phyloP scores from a whole-genome alignment of 305 asterid species.

The Withania somnifera region DNA sequence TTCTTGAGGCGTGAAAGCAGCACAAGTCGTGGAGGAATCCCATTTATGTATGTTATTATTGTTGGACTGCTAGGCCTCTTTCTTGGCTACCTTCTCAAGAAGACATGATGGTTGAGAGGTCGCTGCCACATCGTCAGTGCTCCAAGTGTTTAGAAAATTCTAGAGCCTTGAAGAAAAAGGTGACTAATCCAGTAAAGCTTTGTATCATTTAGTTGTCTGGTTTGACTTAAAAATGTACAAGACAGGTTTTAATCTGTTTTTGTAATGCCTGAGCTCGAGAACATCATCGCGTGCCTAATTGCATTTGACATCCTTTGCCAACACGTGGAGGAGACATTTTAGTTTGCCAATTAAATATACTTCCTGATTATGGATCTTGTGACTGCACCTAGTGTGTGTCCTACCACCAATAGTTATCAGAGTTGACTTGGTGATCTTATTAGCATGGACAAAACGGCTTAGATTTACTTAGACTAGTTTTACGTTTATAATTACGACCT shows the following conservation, averaged over 20 bases:
- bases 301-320: constrained; percentile 12
- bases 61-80: constrained; percentile 68
- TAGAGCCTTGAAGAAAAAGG: constrained; percentile 34
- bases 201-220: constrained; percentile 38
- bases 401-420: background rate
- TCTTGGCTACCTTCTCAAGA: constrained; percentile 79
- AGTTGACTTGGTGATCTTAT: background rate
- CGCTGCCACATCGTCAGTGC: constrained; percentile 1
- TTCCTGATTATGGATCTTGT: background rate
- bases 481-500: background rate
- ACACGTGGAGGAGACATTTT: background rate
- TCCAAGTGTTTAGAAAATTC: constrained; percentile 19
- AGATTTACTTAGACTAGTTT: background rate
- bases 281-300: constrained; percentile 40
- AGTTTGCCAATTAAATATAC: background rate
- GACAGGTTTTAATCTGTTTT: constrained; percentile 30
- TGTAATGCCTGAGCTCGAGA: constrained; percentile 27
- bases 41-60: constrained; percentile 50
- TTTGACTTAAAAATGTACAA: constrained; percentile 29
- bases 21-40: constrained; percentile 49
- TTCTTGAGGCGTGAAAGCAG: constrained; percentile 54
- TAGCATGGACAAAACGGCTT: background rate
- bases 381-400: background rate
- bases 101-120: constrained; percentile 22
- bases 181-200: constrained; percentile 25